phyloP scores from a whole-genome alignment of 2,329 filamentous ascomycete species.

The Aspergillus caelatus region DNA sequence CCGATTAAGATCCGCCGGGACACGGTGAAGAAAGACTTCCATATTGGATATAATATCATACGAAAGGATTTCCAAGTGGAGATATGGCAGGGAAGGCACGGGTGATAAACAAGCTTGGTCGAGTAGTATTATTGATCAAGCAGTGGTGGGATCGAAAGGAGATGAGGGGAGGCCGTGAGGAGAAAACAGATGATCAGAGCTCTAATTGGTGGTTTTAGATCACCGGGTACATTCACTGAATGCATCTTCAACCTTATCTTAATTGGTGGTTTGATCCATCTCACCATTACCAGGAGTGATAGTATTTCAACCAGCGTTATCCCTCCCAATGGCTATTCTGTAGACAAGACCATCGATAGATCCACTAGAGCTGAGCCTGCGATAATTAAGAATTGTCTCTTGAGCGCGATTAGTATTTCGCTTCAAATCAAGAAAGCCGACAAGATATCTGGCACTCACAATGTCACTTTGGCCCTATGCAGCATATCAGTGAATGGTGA shows the following conservation, averaged over 20 bases:
- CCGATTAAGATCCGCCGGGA: conserved; percentile 47
- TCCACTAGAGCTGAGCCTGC: no score
- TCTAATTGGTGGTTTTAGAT: background rate
- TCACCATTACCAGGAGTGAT: no score
- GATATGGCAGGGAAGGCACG: background rate
- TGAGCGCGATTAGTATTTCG: no score
- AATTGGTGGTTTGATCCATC: background rate
- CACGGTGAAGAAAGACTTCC: conserved; percentile 51
- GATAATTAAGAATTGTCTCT: no score
- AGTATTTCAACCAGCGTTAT: no score
- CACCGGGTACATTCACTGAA: no score
- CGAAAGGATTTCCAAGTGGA: background rate
- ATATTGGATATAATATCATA: conserved; percentile 22
- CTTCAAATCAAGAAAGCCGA: no score
- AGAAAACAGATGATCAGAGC: background rate
- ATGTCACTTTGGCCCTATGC: background rate
- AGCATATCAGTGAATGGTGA: background rate
- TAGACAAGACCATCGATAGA: no score
- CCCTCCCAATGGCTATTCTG: no score
- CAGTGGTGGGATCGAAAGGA: background rate
- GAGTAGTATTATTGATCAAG: no score
- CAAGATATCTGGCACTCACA: no score
- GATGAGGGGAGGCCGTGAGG: background rate
- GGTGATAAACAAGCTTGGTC: no score
- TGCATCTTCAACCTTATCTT: background rate